Evolutionary conservation across 2,329 filamentous ascomycete genomes (phyloP), one percentile per base, ranked within the genome.

Genomic region (Nannizzia gypsea): DNA sequence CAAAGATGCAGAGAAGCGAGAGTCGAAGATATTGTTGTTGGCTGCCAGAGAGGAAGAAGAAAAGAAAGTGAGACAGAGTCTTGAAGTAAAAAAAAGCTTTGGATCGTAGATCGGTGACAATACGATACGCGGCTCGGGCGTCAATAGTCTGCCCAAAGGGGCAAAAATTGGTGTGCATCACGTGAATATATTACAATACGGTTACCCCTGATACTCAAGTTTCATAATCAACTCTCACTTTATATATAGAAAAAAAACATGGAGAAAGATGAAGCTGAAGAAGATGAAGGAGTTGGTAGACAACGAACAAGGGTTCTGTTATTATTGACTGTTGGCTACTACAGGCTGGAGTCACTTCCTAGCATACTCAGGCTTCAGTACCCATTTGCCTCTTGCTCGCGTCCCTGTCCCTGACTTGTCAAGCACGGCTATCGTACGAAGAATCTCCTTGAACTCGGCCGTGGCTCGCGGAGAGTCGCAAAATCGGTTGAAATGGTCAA

Each of bases 401-500:
- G 76, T 72, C 9, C 72, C 72, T 58, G 76, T 72, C 9, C 72
- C 73, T 3, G 78, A 78, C 65, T 76, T 79, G 68, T 89, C 82
- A 70, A 95, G 73, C 59, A 77, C 81, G 0, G 92, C 92, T 67
- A 96, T 87, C 63, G 79, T 79, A 66, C 88, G 85, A 59, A 97
- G 75, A 66, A 90, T 90, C 66, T 82, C 80, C 73, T 90, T 92
- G 71, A 97, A 97, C 70, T 90, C 87, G 17, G 83, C 82, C 57
- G 85, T 86, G 62, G 88, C 82, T 63, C 83, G 81, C 26, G 80
- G 73, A 48, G 83, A 88, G 22, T 81, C 82, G 69, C 90, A 95
- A 67, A 85, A 88, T 13, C 83, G 83, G 72, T 91, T 89, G 72
- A 96, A 97, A 68, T 96, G 90, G 67, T 95, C 88, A 24, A 96